Conservation (phyloP, 2,329 filamentous ascomycete species). For the Penicillium sp. region DNA sequence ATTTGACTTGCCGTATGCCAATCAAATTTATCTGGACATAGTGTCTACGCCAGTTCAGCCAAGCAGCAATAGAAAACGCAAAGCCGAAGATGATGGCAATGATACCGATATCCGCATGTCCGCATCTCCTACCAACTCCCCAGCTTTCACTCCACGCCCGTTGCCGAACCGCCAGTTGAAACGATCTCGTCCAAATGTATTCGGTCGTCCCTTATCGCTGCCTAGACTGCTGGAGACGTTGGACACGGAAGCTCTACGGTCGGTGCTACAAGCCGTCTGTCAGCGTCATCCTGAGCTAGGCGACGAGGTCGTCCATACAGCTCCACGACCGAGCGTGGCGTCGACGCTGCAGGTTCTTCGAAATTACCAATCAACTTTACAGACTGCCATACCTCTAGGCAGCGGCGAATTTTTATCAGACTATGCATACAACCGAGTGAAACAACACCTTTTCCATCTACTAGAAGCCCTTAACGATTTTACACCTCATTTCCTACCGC, state of each 20-base stretch:
- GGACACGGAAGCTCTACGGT: constrained; percentile 76
- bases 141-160: constrained; percentile 65
- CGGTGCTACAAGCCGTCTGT: constrained; percentile 85
- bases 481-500: constrained; percentile 91
- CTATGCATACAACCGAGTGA: constrained; percentile 92
- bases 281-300: constrained; percentile 82
- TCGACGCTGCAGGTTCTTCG: constrained; percentile 75
- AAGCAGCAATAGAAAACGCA: constrained; percentile 67
- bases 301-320: constrained; percentile 75
- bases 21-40: constrained; percentile 14
- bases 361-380: constrained; percentile 75
- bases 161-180: constrained; percentile 67
- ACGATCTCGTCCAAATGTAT: constrained; percentile 64
- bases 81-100: constrained; percentile 68
- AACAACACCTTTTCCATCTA: constrained; percentile 71
- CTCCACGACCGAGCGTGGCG: constrained; percentile 79
- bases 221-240: constrained; percentile 90
- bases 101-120: constrained; percentile 80
- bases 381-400: constrained; percentile 76
- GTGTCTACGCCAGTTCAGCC: constrained; percentile 38
- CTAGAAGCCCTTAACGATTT: constrained; percentile 90
- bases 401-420: constrained; percentile 74
- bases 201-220: constrained; percentile 61
- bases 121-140: constrained; percentile 78
- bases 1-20: not conserved